A percentile compares a stretch with the other conserved stretches of the same genome.
Conservation (phyloP, 2,329 filamentous ascomycete genomes). For the Peltaster fructicola region DNA sequence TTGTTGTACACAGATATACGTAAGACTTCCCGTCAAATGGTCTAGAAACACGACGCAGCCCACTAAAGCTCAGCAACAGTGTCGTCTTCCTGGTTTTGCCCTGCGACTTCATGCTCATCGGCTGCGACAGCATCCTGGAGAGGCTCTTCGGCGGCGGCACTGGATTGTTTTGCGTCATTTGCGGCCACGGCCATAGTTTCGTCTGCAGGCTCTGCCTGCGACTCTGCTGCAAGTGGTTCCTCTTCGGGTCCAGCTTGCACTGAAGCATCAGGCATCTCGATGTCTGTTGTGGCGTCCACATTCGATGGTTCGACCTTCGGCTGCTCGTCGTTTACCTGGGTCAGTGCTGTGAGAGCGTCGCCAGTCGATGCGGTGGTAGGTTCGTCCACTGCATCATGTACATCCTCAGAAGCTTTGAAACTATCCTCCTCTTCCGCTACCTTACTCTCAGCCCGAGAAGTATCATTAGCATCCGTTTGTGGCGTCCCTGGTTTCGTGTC, state of each 20-base stretch:
- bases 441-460: constrained; percentile 6
- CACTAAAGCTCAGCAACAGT: too few relatives aligned
- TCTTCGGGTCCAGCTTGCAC: too few relatives aligned
- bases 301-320: background rate
- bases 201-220: constrained; percentile 1
- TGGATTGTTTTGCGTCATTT: too few relatives aligned
- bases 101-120: too few relatives aligned
- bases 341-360: background rate
- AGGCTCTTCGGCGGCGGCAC: too few relatives aligned
- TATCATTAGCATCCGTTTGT: constrained; percentile 13
- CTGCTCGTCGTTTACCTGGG: background rate
- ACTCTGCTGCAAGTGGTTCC: constrained; percentile 2
- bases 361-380: background rate
- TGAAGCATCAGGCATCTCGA: too few relatives aligned
- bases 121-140: too few relatives aligned
- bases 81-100: too few relatives aligned
- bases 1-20: too few relatives aligned
- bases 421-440: constrained; percentile 4
- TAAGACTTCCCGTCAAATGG: too few relatives aligned
- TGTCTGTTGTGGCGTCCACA: background rate
- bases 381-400: constrained; percentile 1
- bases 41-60: too few relatives aligned
- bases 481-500: constrained; percentile 24
- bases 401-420: constrained; percentile 3
- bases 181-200: too few relatives aligned